phyloP scores from a whole-genome alignment of 257 asterid species.

The Salvia splendens region DNA sequence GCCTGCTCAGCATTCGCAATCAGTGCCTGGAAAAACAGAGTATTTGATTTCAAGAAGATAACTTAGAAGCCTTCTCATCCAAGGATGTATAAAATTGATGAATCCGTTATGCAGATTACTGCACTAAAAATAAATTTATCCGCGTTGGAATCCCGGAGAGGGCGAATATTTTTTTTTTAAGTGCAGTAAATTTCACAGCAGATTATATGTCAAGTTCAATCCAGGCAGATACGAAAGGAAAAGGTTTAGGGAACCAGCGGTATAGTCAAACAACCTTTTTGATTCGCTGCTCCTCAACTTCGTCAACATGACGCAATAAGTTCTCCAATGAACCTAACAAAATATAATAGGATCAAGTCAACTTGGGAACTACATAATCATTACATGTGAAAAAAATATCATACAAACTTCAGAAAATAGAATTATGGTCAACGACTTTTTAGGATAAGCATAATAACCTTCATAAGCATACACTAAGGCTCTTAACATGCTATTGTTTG shows the following conservation, averaged over 20 bases:
- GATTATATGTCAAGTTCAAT: too few relatives aligned
- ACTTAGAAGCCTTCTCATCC: background rate
- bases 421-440: background rate
- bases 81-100: too few relatives aligned
- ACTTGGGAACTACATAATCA: slow-evolving; percentile 23
- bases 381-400: slow-evolving; percentile 19
- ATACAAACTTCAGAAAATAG: slow-evolving; percentile 15
- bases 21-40: slow-evolving; percentile 57
- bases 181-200: background rate
- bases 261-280: slow-evolving; percentile 54
- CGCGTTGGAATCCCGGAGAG: too few relatives aligned
- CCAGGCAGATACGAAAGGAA: background rate
- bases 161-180: background rate
- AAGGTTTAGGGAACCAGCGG: slow-evolving; percentile 18
- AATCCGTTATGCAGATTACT: too few relatives aligned
- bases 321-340: slow-evolving; percentile 81
- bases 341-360: slow-evolving; percentile 26
- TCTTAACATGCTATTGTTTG: slow-evolving; percentile 11
- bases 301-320: slow-evolving; percentile 72
- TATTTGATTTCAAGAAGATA: background rate
- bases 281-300: slow-evolving; percentile 74
- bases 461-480: too few relatives aligned
- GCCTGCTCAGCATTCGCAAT: slow-evolving; percentile 83
- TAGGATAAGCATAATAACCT: too few relatives aligned
- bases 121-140: too few relatives aligned